phyloP scores from a whole-genome alignment of 495 filamentous ascomycete genomes.

The Tuber magnatum region DNA sequence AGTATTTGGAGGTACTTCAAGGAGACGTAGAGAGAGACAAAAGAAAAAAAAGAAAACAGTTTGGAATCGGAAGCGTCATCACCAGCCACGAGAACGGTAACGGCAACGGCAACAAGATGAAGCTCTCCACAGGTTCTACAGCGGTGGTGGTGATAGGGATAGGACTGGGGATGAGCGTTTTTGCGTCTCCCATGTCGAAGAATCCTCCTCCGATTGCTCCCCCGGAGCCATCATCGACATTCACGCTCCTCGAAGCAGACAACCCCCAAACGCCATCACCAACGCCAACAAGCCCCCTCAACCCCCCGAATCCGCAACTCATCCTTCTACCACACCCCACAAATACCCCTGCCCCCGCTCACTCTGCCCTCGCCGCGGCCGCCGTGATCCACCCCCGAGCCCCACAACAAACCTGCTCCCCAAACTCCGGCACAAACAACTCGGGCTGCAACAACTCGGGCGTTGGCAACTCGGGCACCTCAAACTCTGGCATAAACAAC shows the following conservation, averaged over 20 bases:
- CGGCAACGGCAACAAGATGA: not conserved
- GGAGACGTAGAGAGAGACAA: not conserved
- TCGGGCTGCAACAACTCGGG: slow-evolving; percentile 34
- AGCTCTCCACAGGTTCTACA: not conserved
- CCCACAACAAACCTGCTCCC: slow-evolving; percentile 25
- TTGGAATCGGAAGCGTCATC: not conserved
- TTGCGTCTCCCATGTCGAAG: not conserved
- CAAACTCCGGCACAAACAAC: slow-evolving; percentile 36
- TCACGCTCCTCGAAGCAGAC: not conserved
- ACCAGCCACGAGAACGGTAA: not conserved
- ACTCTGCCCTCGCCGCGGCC: not conserved
- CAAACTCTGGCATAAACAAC: slow-evolving; percentile 31
- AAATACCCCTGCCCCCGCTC: not conserved
- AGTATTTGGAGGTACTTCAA: not conserved
- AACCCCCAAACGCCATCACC: not conserved
- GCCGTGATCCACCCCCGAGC: slow-evolving; percentile 9
- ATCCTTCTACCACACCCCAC: not conserved
- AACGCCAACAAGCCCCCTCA: not conserved
- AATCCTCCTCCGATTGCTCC: not conserved
- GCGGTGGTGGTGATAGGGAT: not conserved
- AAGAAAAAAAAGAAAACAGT: not conserved
- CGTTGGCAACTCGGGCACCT: slow-evolving; percentile 31
- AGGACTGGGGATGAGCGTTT: not conserved
- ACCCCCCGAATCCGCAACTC: not conserved
- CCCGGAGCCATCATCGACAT: not conserved